Conservation (phyloP, 208 protist genomes). For the Acanthamoeba castellanii region DNA sequence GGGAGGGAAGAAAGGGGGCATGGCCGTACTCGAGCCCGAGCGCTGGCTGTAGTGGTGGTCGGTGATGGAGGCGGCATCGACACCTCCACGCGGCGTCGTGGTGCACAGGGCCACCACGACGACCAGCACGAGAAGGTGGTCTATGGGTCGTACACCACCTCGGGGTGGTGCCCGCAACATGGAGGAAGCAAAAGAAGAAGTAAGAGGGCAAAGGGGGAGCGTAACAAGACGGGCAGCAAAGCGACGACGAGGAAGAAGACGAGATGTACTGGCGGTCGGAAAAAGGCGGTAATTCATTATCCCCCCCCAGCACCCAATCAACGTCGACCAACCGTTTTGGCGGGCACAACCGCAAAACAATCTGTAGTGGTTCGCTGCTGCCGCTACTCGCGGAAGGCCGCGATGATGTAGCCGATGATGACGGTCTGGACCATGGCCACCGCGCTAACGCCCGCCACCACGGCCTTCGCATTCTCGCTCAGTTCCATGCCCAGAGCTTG, state of each 20-base stretch:
- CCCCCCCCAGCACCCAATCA: no score
- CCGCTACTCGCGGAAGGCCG: slow-evolving; percentile 9
- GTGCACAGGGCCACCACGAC: background rate
- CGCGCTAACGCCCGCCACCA: background rate
- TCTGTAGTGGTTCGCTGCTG: background rate
- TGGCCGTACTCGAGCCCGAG: background rate
- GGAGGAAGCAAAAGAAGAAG: no score
- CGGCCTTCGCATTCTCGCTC: slow-evolving; percentile 14
- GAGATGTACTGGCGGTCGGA: no score
- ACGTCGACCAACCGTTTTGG: no score
- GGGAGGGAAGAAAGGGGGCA: background rate
- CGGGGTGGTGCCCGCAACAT: no score
- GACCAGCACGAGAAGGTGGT: background rate
- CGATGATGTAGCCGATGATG: slow-evolving; percentile 15
- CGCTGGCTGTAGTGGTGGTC: slow-evolving; percentile 20
- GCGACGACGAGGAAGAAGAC: no score
- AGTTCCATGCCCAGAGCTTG: background rate
- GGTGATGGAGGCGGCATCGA: background rate
- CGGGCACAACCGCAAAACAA: no score
- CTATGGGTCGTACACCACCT: no score
- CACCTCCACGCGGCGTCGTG: background rate
- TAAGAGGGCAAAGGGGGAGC: no score
- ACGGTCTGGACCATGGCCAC: slow-evolving; percentile 18
- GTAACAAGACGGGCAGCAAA: no score
- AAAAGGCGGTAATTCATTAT: no score